Conservation (phyloP, 257 asterid species). For the Ligustrum vulgare region DNA sequence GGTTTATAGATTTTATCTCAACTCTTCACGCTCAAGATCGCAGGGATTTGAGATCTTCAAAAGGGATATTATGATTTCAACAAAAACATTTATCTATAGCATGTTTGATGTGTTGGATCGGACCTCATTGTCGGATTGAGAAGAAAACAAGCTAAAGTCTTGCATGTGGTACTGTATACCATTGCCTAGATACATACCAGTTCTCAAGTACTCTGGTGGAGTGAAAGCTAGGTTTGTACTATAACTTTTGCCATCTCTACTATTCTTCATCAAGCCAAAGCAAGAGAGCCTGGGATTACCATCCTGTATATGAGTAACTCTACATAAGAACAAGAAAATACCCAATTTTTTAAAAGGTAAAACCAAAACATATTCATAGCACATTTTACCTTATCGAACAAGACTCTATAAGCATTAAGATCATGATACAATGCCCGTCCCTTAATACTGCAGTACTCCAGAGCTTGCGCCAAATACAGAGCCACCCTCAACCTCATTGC, state of each 20-base stretch:
- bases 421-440: constrained; percentile 55
- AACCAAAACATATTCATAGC: not conserved
- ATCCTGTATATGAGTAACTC: constrained; percentile 31
- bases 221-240: constrained; percentile 58
- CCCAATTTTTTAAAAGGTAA: not conserved
- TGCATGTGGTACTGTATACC: not conserved
- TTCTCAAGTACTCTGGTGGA: constrained; percentile 52
- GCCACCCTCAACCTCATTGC: constrained; percentile 56
- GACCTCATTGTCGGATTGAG: not conserved
- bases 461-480: constrained; percentile 50
- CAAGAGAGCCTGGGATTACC: constrained; percentile 59
- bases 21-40: not conserved
- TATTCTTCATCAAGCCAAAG: constrained; percentile 58
- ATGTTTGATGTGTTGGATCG: not conserved
- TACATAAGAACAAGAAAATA: not conserved
- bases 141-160: not conserved
- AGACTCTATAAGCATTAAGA: constrained; percentile 53
- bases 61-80: not conserved
- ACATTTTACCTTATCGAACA: constrained; percentile 43
- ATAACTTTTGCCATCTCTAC: constrained; percentile 56
- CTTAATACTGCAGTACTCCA: constrained; percentile 49
- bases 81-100: not conserved
- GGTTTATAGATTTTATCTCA: not conserved
- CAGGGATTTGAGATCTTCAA: not conserved
- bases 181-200: constrained; percentile 28